A percentile compares a stretch with the other conserved stretches of the same genome.
Conservation (phyloP, 2,329 filamentous ascomycete species). For the Rhynchosporium secalis region DNA sequence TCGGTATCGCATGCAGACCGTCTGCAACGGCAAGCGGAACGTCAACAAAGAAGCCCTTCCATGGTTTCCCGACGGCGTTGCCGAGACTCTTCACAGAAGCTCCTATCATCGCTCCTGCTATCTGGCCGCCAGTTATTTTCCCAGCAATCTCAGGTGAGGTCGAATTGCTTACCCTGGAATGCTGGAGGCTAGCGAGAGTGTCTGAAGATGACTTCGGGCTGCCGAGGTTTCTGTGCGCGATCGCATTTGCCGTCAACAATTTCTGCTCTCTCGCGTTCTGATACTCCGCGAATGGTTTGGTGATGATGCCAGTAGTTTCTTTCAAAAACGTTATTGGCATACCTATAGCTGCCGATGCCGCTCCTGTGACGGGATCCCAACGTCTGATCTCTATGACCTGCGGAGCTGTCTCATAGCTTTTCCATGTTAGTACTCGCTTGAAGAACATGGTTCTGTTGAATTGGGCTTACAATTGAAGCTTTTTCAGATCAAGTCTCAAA, state of each 20-base stretch:
- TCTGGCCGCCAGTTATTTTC: not conserved
- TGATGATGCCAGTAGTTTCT: not conserved
- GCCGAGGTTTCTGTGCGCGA: not conserved
- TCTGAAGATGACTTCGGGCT: not conserved
- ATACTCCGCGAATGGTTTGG: not conserved
- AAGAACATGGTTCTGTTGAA: too few relatives aligned
- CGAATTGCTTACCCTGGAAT: not conserved
- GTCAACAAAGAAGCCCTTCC: conserved; percentile 44
- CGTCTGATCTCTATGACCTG: conserved; percentile 40
- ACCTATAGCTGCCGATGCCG: conserved; percentile 20
- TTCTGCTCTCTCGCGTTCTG: not conserved
- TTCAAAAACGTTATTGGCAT: not conserved
- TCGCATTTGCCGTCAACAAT: not conserved
- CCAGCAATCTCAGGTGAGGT: not conserved
- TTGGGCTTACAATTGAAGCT: conserved; percentile 45
- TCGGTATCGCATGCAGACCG: conserved; percentile 54
- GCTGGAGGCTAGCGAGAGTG: not conserved
- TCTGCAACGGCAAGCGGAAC: conserved; percentile 49
- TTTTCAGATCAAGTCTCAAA: conserved; percentile 51
- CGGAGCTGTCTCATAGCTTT: conserved; percentile 19
- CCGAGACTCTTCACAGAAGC: conserved; percentile 20
- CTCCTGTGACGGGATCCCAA: conserved; percentile 41
- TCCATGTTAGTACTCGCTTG: not conserved
- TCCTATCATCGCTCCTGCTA: conserved; percentile 12
- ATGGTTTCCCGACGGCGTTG: conserved; percentile 2